Percentiles rank a stretch among this genome's conserved stretches.
Conservation (phyloP, 2,329 filamentous ascomycete genomes). For the Dendryphion nanum region DNA sequence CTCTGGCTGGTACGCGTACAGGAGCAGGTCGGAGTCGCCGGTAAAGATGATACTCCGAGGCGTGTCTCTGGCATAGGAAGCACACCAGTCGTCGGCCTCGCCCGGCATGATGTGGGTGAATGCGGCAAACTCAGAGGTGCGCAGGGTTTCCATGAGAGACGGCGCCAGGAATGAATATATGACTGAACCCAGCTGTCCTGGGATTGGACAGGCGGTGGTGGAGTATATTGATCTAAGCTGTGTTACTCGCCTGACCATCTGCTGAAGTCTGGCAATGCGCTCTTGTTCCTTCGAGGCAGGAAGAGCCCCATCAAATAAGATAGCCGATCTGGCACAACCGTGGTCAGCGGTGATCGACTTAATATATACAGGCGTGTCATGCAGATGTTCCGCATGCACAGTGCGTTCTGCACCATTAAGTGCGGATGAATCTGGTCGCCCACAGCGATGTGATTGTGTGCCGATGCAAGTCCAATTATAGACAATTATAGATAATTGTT, state of each 20-base stretch:
- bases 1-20: conserved; percentile 64
- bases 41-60: conserved; percentile 68
- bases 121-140: conserved; percentile 41
- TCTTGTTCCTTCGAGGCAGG: conserved; percentile 64
- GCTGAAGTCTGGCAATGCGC: conserved; percentile 61
- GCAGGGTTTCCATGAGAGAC: conserved; percentile 69
- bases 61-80: conserved; percentile 56
- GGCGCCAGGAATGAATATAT: conserved; percentile 73
- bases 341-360: conserved; percentile 19
- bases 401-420: conserved; percentile 12
- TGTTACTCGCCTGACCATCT: conserved; percentile 57
- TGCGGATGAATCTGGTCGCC: conserved; percentile 9
- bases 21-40: conserved; percentile 81
- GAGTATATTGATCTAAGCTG: conserved; percentile 42
- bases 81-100: conserved; percentile 83
- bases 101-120: conserved; percentile 66
- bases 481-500: no score
- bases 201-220: conserved; percentile 23
- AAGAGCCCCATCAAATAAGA: conserved; percentile 85
- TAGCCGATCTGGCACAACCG: conserved; percentile 45
- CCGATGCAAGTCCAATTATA: background rate
- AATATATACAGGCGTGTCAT: conserved; percentile 11
- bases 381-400: conserved; percentile 14
- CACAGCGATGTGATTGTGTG: background rate
- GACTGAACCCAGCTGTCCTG: conserved; percentile 30